Percentiles rank a stretch among this genome's conserved stretches.
Conservation (phyloP, 2,329 filamentous ascomycete species). For the Hypomyces rosellus region DNA sequence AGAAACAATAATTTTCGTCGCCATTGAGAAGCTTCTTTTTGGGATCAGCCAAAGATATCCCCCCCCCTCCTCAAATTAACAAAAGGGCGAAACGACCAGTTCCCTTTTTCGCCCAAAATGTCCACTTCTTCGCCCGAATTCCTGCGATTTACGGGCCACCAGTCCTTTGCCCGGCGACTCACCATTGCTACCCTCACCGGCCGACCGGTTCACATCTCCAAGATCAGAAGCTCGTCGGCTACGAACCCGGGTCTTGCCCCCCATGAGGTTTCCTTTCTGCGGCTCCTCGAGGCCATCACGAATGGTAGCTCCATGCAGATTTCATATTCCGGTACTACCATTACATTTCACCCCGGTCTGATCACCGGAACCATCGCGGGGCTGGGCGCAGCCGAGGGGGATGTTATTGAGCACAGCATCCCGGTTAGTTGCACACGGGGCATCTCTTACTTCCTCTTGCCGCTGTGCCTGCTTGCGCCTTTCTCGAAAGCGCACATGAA, state of each 20-base stretch:
- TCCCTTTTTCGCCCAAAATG: conserved; percentile 19
- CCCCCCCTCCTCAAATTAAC: not conserved
- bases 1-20: conserved; percentile 12
- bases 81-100: not conserved
- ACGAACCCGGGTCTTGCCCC: conserved; percentile 83
- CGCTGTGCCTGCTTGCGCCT: conserved; percentile 82
- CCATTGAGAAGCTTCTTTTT: conserved; percentile 8
- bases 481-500: conserved; percentile 91
- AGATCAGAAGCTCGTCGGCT: conserved; percentile 82
- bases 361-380: conserved; percentile 81
- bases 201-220: conserved; percentile 81
- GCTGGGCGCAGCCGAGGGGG: conserved; percentile 61
- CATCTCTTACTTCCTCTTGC: conserved; percentile 85
- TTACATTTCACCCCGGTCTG: conserved; percentile 86
- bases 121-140: conserved; percentile 44
- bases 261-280: conserved; percentile 92
- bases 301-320: conserved; percentile 95
- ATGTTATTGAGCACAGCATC: conserved; percentile 75
- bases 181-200: conserved; percentile 89
- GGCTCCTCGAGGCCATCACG: conserved; percentile 87
- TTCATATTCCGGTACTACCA: conserved; percentile 88
- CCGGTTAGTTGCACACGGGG: conserved; percentile 72
- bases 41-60: not conserved
- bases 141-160: conserved; percentile 77
- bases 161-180: conserved; percentile 75